Percentiles rank a stretch among this genome's conserved stretches.
These are phyloP conservation scores for Kwoniella pini DNA, from an alignment of 768 basidiomycete species.

Conservation along the genomic window DNA sequence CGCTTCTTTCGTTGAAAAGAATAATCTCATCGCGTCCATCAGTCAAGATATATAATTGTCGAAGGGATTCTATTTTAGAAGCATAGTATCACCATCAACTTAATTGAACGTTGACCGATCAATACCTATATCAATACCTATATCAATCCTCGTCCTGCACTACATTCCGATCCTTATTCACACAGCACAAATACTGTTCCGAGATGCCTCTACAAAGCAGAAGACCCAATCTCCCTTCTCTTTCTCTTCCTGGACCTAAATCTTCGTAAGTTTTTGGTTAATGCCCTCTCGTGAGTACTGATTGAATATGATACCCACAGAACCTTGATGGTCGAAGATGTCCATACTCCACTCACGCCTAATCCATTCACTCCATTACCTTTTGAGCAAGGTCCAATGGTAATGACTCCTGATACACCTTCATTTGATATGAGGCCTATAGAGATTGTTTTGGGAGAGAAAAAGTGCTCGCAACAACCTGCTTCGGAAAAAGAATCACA, in stretches of 20 bases:
- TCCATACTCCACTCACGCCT: conserved; percentile 25
- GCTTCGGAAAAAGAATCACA: background rate
- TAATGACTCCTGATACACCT: conserved; percentile 42
- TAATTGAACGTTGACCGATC: too few species aligned
- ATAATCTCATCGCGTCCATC: background rate
- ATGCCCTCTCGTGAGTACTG: background rate
- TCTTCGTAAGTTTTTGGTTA: conserved; percentile 13
- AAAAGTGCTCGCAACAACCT: background rate
- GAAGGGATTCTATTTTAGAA: too few species aligned
- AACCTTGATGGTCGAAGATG: conserved; percentile 18
- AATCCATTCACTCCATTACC: conserved; percentile 25
- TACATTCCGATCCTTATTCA: background rate
- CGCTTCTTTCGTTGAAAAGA: background rate
- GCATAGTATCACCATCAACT: too few species aligned
- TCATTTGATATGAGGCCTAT: conserved; percentile 25
- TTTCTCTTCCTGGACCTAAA: conserved; percentile 5
- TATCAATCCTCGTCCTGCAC: background rate
- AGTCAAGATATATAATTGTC: background rate
- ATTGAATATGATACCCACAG: background rate
- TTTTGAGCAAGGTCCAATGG: conserved; percentile 20
- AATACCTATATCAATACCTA: background rate
- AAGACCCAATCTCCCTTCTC: conserved; percentile 19
- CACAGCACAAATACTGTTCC: background rate
- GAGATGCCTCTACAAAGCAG: conserved; percentile 21
- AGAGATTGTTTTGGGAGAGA: conserved; percentile 8